Evolutionary conservation across 2,329 filamentous ascomycete species (phyloP), one percentile per base, ranked within the genome.

Genomic region (Apiospora pterosperma): DNA sequence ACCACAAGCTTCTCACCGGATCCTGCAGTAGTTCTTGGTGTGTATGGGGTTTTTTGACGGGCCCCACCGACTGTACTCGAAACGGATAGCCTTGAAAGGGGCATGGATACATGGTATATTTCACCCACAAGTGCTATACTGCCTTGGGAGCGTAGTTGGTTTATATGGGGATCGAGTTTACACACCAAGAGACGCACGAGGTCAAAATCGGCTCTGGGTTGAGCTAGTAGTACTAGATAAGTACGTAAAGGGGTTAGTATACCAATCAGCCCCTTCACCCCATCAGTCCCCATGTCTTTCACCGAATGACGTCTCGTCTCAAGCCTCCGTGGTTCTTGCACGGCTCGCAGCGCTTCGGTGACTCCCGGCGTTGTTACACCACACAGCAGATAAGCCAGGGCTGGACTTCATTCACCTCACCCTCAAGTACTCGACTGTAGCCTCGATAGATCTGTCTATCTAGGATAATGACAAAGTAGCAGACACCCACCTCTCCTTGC

Each of bases 251-350:
- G 5, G n/a, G 7, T 3, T n/a, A n/a, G 1, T 28, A 19, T 55
- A 34, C 28, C 48, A 28, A 16, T 14, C 36, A 19, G 16, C 60
- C 36, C 38, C 21, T 31, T 23, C 39, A 31, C 21, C 31, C 61
- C 12, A 31, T 16, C 36, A 19, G 42, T 39, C 19, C 44, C 63
- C 63, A 52, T 48, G 63, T 61, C 63, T 58, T 42, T 64, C 42
- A 64, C 63, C 63, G 60, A 64, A 52, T 59, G 59, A 36, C 36
- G 52, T 59, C 62, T 42, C 62, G 28, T 60, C 34, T 41, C 31
- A 21, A 12, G 7, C 36, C 36, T 55, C 48, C 48, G 48, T 34
- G 42, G 42, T 25, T 21, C 21, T 48, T 25, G 42, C 42, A 25
- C 42, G 48, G 28, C 16, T 55, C 48, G 8, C 28, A 48, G 28